Percentiles rank a stretch among this genome's conserved stretches.
Evolutionary conservation across 1,139 yeast genomes (phyloP).

Genomic region (Kodamaea sp.): DNA sequence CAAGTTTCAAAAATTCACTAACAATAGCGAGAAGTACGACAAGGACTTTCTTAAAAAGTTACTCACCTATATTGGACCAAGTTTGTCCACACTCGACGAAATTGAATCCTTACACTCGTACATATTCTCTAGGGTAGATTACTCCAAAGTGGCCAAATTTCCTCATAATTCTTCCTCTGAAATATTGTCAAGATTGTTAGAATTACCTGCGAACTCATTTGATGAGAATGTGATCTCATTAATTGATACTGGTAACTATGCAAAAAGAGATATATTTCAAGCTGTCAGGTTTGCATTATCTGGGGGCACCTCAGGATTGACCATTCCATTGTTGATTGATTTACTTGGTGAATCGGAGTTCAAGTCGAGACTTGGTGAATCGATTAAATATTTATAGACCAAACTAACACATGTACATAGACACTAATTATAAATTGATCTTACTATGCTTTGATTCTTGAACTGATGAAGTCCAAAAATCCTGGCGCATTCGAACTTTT

Average conservation of each 20-base stretch:
- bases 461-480: conserved; percentile 29
- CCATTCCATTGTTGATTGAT: conserved; percentile 59
- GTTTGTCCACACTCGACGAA: conserved; percentile 50
- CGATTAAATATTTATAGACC: not conserved
- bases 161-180: conserved; percentile 10
- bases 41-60: conserved; percentile 25
- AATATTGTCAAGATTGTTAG: conserved; percentile 10
- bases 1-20: conserved; percentile 17
- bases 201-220: conserved; percentile 5
- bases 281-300: conserved; percentile 70
- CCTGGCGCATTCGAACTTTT: conserved; percentile 20
- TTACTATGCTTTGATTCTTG: conserved; percentile 2
- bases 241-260: conserved; percentile 14
- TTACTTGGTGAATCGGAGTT: conserved; percentile 55
- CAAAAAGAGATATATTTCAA: conserved; percentile 57
- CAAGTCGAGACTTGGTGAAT: conserved; percentile 31
- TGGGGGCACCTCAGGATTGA: conserved; percentile 71
- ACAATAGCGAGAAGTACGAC: conserved; percentile 15
- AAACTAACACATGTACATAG: conserved; percentile 1
- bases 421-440: not conserved
- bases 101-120: conserved; percentile 47
- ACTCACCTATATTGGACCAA: conserved; percentile 35
- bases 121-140: conserved; percentile 47
- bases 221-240: conserved; percentile 17
- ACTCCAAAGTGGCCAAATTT: conserved; percentile 13